A percentile compares a stretch with the other conserved stretches of the same genome.
Conservation (phyloP, 768 basidiomycete genomes). For the Suillus occidentalis region DNA sequence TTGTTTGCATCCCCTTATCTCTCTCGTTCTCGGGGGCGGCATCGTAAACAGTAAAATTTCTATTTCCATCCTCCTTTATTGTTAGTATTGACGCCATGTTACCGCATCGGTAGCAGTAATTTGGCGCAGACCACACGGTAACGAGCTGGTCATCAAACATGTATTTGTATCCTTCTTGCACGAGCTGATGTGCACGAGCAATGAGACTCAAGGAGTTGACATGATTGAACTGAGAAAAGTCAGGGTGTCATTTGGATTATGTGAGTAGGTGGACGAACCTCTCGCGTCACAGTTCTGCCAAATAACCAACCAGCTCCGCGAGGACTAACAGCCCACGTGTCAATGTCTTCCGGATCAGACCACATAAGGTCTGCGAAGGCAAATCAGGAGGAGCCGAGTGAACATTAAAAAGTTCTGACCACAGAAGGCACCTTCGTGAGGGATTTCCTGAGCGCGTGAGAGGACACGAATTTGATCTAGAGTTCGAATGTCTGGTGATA, state of each 20-base stretch:
- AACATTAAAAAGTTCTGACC: conserved; percentile 41
- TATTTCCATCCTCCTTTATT: conserved; percentile 64
- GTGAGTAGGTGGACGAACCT: conserved; percentile 45
- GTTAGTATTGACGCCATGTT: conserved; percentile 93
- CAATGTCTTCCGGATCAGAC: conserved; percentile 95
- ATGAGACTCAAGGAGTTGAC: conserved; percentile 86
- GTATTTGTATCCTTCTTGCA: conserved; percentile 94
- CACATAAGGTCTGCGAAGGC: conserved; percentile 85
- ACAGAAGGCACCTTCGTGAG: conserved; percentile 98
- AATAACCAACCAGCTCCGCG: conserved; percentile 97
- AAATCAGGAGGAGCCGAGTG: not conserved
- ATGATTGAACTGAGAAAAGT: conserved; percentile 74
- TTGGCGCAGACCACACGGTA: conserved; percentile 89
- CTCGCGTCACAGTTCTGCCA: conserved; percentile 80
- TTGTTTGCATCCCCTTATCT: conserved; percentile 75
- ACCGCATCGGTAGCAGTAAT: conserved; percentile 84
- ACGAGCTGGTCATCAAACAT: conserved; percentile 95
- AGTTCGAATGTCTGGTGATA: conserved; percentile 94
- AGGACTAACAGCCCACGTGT: conserved; percentile 96
- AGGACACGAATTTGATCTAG: conserved; percentile 92
- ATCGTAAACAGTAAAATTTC: conserved; percentile 79
- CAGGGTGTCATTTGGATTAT: not conserved
- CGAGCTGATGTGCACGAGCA: conserved; percentile 94
- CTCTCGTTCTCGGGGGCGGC: conserved; percentile 89
- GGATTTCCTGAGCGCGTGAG: conserved; percentile 95